Evolutionary conservation across 2,329 filamentous ascomycete species (phyloP).

Genomic region (Macroventuria anomochaeta): DNA sequence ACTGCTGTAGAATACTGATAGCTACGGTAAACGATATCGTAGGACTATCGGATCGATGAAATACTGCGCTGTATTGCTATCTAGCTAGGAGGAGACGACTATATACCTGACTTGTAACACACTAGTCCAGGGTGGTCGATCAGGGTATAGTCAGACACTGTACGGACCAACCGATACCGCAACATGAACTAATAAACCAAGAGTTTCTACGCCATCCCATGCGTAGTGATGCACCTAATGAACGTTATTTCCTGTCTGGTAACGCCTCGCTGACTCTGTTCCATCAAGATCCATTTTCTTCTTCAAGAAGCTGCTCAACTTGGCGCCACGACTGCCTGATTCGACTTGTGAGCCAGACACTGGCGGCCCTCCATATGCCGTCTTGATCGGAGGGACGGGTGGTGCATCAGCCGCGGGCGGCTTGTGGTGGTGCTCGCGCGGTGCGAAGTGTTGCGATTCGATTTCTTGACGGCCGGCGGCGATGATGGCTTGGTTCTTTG

Average conservation of each 20-base stretch:
- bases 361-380: conserved; percentile 27
- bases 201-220: too few species aligned
- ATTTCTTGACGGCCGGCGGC: conserved; percentile 42
- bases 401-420: conserved; percentile 17
- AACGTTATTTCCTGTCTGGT: background rate
- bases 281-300: conserved; percentile 39
- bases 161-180: too few species aligned
- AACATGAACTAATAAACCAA: too few species aligned
- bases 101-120: too few species aligned
- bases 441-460: conserved; percentile 29
- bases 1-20: too few species aligned
- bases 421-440: conserved; percentile 16
- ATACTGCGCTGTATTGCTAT: too few species aligned
- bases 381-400: conserved; percentile 21
- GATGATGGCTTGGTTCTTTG: conserved; percentile 44
- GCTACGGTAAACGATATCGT: too few species aligned
- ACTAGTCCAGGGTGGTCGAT: too few species aligned
- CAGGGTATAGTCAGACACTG: too few species aligned
- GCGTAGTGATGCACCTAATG: background rate
- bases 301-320: conserved; percentile 42
- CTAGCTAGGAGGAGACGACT: too few species aligned
- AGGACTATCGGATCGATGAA: too few species aligned
- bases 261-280: background rate
- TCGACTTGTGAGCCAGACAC: conserved; percentile 36
- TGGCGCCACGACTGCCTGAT: conserved; percentile 26